These are phyloP conservation scores for Prosopis cineraria DNA, from an alignment of 306 rosid genomes.

Conservation along the genomic window DNA sequence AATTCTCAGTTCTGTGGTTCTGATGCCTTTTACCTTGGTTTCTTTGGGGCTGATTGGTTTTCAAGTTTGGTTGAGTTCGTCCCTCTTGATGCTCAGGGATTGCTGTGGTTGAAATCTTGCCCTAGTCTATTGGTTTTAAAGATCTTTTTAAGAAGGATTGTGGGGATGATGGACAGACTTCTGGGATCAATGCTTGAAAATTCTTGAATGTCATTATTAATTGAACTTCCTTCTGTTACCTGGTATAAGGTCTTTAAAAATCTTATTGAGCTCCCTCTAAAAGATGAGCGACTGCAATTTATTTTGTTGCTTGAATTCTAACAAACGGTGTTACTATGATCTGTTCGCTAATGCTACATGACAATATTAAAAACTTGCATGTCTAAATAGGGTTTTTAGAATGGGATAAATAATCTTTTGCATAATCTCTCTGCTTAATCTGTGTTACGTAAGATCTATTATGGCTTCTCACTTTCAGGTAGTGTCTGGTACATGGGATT, in stretches of 20 bases:
- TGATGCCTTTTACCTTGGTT: background rate
- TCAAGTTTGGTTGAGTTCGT: background rate
- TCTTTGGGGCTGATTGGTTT: constrained; percentile 15
- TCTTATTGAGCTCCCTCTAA: background rate
- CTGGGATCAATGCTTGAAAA: constrained; percentile 28
- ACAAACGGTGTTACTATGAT: background rate
- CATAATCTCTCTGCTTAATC: background rate
- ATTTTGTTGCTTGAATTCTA: background rate
- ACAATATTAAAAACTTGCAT: background rate
- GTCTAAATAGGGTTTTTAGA: background rate
- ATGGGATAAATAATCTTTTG: constrained; percentile 18
- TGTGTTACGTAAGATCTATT: constrained; percentile 16
- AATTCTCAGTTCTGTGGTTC: constrained; percentile 10
- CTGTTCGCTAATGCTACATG: background rate
- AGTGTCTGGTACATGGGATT: background rate
- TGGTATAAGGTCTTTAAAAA: background rate
- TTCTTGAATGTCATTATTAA: constrained; percentile 24
- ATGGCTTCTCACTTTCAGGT: constrained; percentile 7
- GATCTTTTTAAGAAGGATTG: background rate
- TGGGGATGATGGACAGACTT: constrained; percentile 23
- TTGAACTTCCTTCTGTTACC: constrained; percentile 10
- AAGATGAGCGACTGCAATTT: background rate
- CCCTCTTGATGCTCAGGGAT: background rate
- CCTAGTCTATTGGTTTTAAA: constrained; percentile 17
- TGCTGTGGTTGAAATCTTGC: constrained; percentile 27